Base-by-base conservation (phyloP, 2,329 filamentous ascomycete genomes). In the Microdochium nivale region DNA sequence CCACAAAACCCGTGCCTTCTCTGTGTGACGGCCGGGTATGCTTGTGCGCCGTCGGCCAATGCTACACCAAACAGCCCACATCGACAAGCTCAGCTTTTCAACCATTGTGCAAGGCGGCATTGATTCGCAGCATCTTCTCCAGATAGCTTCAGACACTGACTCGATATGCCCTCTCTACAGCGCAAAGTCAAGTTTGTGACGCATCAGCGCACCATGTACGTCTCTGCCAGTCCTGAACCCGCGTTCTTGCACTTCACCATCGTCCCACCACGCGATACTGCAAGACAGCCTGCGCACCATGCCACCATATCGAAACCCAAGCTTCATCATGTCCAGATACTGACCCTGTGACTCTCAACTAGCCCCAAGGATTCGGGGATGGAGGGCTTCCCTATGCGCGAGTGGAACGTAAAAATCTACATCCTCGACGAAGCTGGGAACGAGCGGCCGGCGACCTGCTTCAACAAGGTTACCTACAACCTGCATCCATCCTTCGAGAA, bases 401-500 rank as follows among this genome's bases (percentile, higher is more conserved):
- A 83, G 71, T 99, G 94, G 94, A 90, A 81, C 59, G 88, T 97
- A 66, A 85, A 87, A 70, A 77, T 99, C 60, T 89, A 82, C 70
- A 70, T 97, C 50, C 69, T 96, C 51, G 90, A 96, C 58, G 87
- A 95, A 61, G 83, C 88, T 56, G 91, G 90, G 60, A 88, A 94
- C 60, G 85, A 95, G 69, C 79, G 90, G 49, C 80, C 87, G 8
- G 90, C 92, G 51, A 88, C 75, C 59, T 81, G 90, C 69, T 97
- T 96, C 74, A 88, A 90, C 66, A 96, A 95, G 74, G 92, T 88
- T 43, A 86, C 86, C 52, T 99, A 96, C 75, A 88, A 89, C 64
- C 80, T 99, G 27, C 94, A 99, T 70, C 92, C 94, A 32, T 94
- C 90, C 49, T 99, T 99, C 69, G 88, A 86, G 51, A 88, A 91